phyloP scores from a whole-genome alignment of 1,284 basidiomycete genomes.

The Veloporphyrellus conicus region DNA sequence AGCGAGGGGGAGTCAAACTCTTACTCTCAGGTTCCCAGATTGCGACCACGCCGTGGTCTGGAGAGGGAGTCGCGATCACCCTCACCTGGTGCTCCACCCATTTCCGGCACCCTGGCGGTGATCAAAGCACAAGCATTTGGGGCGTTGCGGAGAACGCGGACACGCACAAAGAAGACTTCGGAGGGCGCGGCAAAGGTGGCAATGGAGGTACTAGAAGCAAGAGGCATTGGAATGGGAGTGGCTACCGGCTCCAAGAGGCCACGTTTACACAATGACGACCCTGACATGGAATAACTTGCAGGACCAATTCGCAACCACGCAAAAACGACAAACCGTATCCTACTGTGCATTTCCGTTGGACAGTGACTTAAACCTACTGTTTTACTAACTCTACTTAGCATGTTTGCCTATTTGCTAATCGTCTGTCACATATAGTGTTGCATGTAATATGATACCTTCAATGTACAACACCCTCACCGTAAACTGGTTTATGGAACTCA shows the following conservation, averaged over 20 bases:
- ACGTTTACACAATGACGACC: constrained; percentile 51
- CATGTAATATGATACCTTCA: constrained; percentile 39
- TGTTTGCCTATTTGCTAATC: constrained; percentile 33
- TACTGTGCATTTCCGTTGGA: constrained; percentile 31
- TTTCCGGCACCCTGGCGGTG: constrained; percentile 77
- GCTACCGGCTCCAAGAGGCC: constrained; percentile 51
- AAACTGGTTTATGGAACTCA: constrained; percentile 2
- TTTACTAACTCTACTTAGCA: constrained; percentile 33
- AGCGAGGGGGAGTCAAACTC: constrained; percentile 52
- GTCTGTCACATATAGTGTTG: constrained; percentile 35
- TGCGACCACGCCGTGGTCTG: constrained; percentile 43
- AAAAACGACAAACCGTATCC: constrained; percentile 24
- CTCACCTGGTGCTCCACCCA: constrained; percentile 57
- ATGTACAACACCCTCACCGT: constrained; percentile 19
- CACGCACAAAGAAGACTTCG: constrained; percentile 63
- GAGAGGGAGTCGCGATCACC: constrained; percentile 62
- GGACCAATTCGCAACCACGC: constrained; percentile 14
- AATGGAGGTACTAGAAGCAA: constrained; percentile 69
- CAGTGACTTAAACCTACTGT: constrained; percentile 27
- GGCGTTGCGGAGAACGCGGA: constrained; percentile 70
- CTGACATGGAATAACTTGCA: constrained; percentile 41
- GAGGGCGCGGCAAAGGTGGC: constrained; percentile 73
- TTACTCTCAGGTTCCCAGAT: constrained; percentile 39
- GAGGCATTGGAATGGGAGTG: constrained; percentile 65
- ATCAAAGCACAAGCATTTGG: constrained; percentile 85